Percentiles rank a stretch among this genome's conserved stretches.
Evolutionary conservation across 257 asterid species (phyloP).

Genomic region (Knoxia roxburghii): DNA sequence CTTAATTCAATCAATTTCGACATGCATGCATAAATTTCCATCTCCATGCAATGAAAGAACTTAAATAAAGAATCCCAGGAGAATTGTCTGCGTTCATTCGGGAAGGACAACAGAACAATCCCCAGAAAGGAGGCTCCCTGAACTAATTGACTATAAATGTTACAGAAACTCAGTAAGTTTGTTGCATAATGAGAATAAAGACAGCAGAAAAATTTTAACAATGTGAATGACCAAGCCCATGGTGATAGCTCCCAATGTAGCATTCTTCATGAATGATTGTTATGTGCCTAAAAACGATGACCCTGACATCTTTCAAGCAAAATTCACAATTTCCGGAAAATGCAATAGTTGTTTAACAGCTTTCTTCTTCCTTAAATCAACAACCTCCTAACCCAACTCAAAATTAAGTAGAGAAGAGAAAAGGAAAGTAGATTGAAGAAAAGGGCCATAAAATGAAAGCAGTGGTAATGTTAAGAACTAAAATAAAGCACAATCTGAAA

Average conservation of each 20-base stretch:
- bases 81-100: no score
- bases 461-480: slow-evolving; percentile 5
- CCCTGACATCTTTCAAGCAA: background rate
- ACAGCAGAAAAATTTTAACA: background rate
- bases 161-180: background rate
- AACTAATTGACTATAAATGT: background rate
- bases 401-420: background rate
- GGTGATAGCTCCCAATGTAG: background rate
- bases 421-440: background rate
- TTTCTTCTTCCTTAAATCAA: background rate
- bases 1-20: background rate
- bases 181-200: background rate
- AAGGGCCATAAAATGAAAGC: background rate
- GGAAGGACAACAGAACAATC: background rate
- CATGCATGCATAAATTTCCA: background rate
- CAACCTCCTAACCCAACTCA: background rate
- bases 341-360: background rate
- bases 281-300: background rate
- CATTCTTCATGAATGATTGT: background rate
- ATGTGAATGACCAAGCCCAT: background rate
- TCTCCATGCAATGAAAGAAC: background rate
- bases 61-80: no score
- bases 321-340: background rate
- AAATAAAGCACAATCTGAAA: slow-evolving; percentile 29
- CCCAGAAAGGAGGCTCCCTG: background rate